Evolutionary conservation across 1,139 yeast species (phyloP), one percentile per base, ranked within the genome.

Genomic region (Saccharomyces hybrid): DNA sequence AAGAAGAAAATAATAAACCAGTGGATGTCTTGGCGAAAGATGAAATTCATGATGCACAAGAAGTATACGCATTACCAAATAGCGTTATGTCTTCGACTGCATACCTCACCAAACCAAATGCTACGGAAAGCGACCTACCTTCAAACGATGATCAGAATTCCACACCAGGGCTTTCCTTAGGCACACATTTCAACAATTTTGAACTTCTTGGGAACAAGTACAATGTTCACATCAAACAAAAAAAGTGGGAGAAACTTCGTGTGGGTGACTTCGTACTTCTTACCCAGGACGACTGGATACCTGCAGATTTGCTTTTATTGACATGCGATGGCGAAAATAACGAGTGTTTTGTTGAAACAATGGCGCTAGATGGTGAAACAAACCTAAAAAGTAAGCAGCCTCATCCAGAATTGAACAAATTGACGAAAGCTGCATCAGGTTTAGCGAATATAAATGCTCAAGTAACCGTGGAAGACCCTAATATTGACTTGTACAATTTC

Each of bases 321-420:
- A 78, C 88, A 1, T 80, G 93, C 2, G 80, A 81, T 51, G 83
- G 82, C 11, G 81, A 80, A 42, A 80, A 82, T 56, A 87, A 85
- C 55, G 88, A 85, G 61, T 86, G 95, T 0, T 88, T 82, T 62
- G 83, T 91, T 26, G 99, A 93, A 70, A 93, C 99, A 0, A 91
- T 93, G 93, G 99, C 96, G 0, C 75, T 93, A 50, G 99, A 93
- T 71, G 99, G 99, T 52, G 99, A 93, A 71, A 93, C 98, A 0
- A 91, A 90, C 65, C 75, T 93, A 58, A 93, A 93, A 69, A 78
- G 88, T 4, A 83, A 82, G 62, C 73, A 74, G 26, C 88, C 96
- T 0, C 86, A 86, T 58, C 75, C 79, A 0, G 88, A 84, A 56
- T 60, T 88, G 5, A 76, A 83, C 14, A 77, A 78, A 38, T 58